phyloP scores from a whole-genome alignment of 2,329 filamentous ascomycete species.

The Fusarium albidum region DNA sequence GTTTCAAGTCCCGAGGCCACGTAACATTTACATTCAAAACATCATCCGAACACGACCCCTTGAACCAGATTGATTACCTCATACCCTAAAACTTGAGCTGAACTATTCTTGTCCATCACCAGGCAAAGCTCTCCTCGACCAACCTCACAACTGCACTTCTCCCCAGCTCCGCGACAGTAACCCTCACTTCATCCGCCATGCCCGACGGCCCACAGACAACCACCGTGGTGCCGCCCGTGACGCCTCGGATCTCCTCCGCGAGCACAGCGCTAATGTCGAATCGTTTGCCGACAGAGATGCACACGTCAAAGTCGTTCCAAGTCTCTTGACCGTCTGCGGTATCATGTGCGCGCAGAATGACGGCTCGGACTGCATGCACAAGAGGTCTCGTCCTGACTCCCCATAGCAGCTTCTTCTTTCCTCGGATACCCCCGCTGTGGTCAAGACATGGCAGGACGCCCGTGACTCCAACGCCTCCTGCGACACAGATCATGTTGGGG shows the following conservation, averaged over 20 bases:
- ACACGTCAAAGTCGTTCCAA: background rate
- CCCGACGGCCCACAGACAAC: constrained; percentile 4
- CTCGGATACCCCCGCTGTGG: background rate
- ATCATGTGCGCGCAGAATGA: background rate
- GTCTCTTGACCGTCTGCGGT: background rate
- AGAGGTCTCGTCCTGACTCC: background rate
- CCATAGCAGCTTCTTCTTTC: background rate
- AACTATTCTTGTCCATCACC: no score
- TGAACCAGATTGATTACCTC: no score
- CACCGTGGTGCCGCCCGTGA: constrained; percentile 1
- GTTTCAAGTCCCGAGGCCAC: no score
- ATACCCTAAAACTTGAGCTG: no score
- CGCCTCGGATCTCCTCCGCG: background rate
- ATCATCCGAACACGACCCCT: no score
- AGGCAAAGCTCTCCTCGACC: constrained; percentile 5
- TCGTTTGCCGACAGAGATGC: background rate
- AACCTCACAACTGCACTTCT: background rate
- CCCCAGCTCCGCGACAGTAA: background rate
- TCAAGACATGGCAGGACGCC: background rate
- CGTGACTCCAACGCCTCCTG: no score
- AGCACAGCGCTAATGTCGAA: background rate
- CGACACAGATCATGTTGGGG: no score
- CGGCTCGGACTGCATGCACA: background rate
- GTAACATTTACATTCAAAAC: no score
- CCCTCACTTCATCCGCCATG: constrained; percentile 5